phyloP scores from a whole-genome alignment of 169 alveolate genomes.

The Eimeria acervulina region DNA sequence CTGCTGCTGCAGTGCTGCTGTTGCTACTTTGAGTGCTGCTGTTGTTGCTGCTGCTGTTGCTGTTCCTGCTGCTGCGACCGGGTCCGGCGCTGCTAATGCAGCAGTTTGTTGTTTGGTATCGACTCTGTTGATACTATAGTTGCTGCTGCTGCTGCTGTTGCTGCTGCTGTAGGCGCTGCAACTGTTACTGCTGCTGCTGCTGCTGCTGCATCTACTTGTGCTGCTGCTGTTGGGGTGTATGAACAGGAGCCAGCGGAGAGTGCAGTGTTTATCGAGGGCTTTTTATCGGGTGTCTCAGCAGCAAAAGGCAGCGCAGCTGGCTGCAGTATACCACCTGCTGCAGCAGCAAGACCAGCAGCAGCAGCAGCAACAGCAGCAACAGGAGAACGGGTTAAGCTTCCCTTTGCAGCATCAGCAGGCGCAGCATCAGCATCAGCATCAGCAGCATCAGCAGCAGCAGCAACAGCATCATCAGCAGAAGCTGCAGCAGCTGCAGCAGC shows the following conservation, averaged over 20 bases:
- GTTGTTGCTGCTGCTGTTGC: not conserved
- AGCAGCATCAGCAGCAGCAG: slow-evolving; percentile 9
- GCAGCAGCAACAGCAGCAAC: slow-evolving; percentile 7
- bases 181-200: not conserved
- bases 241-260: not conserved
- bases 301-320: not conserved
- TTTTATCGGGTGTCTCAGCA: not conserved
- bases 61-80: not conserved
- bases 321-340: not conserved
- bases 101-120: not conserved
- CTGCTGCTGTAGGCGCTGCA: no score
- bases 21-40: no score
- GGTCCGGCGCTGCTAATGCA: not conserved
- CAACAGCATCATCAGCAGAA: not conserved
- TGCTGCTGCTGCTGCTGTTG: not conserved
- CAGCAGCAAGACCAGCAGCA: no score
- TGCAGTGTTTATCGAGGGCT: slow-evolving; percentile 12
- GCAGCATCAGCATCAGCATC: no score
- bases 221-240: not conserved
- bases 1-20: slow-evolving; percentile 16
- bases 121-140: not conserved
- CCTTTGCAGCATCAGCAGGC: no score
- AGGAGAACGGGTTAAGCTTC: no score
- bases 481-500: slow-evolving; percentile 9
- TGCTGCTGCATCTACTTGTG: no score